Percentiles rank a stretch among this genome's conserved stretches.
phyloP scores from a whole-genome alignment of 257 asterid genomes.

The Ajuga chamaepitys region DNA sequence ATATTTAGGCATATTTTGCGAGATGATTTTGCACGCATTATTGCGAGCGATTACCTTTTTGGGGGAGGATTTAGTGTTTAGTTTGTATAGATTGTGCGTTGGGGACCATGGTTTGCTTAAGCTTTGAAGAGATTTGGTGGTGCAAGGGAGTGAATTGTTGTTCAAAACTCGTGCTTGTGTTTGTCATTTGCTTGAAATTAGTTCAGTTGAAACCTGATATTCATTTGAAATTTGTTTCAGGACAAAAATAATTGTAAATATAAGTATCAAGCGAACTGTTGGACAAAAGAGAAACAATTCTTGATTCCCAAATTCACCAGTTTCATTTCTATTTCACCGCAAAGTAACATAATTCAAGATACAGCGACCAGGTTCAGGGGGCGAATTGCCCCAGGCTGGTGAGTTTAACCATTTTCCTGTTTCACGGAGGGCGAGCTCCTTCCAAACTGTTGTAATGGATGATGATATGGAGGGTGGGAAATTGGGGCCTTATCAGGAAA shows the following conservation, averaged over 20 bases:
- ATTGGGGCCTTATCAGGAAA: slow-evolving; percentile 71
- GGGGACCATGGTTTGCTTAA: background rate
- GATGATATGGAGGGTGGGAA: slow-evolving; percentile 80
- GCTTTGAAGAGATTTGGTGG: background rate
- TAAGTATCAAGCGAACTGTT: background rate
- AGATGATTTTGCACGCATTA: background rate
- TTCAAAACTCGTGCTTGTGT: background rate
- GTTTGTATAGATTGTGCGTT: background rate
- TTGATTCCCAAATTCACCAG: background rate
- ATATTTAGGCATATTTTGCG: background rate
- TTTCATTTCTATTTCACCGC: slow-evolving; percentile 11
- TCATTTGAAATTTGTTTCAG: slow-evolving; percentile 9
- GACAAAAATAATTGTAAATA: slow-evolving; percentile 3
- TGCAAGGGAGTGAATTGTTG: background rate
- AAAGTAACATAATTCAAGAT: slow-evolving; percentile 33
- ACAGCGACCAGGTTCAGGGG: slow-evolving; percentile 83
- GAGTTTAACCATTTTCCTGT: slow-evolving; percentile 57
- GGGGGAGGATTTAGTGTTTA: background rate
- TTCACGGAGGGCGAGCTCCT: slow-evolving; percentile 73
- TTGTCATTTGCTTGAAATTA: background rate
- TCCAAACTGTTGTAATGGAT: slow-evolving; percentile 80
- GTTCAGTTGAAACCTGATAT: slow-evolving; percentile 6
- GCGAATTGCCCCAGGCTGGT: slow-evolving; percentile 76
- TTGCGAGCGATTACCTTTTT: background rate
- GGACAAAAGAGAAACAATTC: background rate